phyloP scores from a whole-genome alignment of 108 stramenopile genomes.

The Tribonema minus region DNA sequence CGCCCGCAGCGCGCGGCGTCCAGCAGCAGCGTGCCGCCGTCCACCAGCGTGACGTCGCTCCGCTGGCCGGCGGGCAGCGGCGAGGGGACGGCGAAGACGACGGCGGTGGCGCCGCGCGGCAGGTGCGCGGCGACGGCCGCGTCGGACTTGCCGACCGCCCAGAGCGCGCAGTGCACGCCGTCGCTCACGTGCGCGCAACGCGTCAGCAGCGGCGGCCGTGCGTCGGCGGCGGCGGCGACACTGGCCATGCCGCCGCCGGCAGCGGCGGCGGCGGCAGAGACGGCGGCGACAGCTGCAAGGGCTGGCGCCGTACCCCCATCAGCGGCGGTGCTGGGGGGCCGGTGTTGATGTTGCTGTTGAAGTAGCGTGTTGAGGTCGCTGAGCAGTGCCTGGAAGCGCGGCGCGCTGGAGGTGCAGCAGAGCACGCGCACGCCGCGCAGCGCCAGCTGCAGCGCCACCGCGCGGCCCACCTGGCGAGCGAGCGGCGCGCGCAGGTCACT shows the following conservation, averaged over 20 bases:
- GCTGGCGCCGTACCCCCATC: too few relatives aligned
- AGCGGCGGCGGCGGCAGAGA: too few relatives aligned
- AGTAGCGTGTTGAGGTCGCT: constrained; percentile 1
- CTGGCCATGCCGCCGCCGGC: too few relatives aligned
- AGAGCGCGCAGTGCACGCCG: constrained; percentile 15
- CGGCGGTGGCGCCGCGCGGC: constrained; percentile 1
- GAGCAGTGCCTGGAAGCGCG: constrained; percentile 8
- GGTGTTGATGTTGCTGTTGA: not conserved
- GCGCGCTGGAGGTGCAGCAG: constrained; percentile 29
- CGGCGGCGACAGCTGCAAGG: too few relatives aligned
- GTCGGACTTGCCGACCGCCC: constrained; percentile 36
- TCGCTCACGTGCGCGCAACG: constrained; percentile 1
- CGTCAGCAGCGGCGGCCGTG: not conserved
- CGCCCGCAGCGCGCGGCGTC: constrained; percentile 1
- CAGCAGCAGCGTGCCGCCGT: constrained; percentile 14
- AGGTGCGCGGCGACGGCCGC: constrained; percentile 5
- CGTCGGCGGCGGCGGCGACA: too few relatives aligned
- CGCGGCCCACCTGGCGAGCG: constrained; percentile 21
- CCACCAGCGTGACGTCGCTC: not conserved
- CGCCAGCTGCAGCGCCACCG: constrained; percentile 26
- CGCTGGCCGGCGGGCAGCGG: constrained; percentile 20
- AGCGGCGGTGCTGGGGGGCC: too few relatives aligned
- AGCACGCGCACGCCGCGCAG: constrained; percentile 24
- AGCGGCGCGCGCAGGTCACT: not conserved
- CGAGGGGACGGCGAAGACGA: constrained; percentile 31